These are phyloP conservation scores for Fistulifera pelliculosa DNA, from an alignment of 108 stramenopile species.

Conservation along the genomic window DNA sequence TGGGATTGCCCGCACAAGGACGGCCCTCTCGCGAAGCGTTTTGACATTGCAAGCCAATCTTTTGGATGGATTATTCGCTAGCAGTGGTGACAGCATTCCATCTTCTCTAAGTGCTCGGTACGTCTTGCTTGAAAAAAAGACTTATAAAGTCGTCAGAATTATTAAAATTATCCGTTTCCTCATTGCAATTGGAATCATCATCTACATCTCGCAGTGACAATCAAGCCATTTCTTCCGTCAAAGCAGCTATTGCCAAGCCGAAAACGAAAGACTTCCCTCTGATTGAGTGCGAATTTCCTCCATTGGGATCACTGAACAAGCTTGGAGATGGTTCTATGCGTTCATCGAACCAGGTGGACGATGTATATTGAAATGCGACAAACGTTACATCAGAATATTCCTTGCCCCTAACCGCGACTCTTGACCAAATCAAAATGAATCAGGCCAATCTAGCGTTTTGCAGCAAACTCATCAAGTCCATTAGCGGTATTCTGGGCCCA, in stretches of 20 bases:
- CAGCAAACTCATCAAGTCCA: constrained; percentile 26
- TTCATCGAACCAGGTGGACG: constrained; percentile 54
- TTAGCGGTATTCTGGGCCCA: constrained; percentile 38
- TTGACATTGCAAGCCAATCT: too few relatives aligned
- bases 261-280: constrained; percentile 30
- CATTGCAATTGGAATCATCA: background rate
- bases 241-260: constrained; percentile 42
- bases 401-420: too few relatives aligned
- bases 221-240: constrained; percentile 44
- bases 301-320: constrained; percentile 49
- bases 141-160: too few relatives aligned
- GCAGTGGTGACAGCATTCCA: too few relatives aligned
- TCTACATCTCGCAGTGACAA: constrained; percentile 14
- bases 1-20: too few relatives aligned
- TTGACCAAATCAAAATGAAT: background rate
- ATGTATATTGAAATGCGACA: constrained; percentile 15
- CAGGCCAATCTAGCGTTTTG: constrained; percentile 46
- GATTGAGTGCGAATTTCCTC: constrained; percentile 75
- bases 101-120: too few relatives aligned
- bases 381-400: too few relatives aligned
- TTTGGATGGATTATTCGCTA: too few relatives aligned
- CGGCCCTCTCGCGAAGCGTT: too few relatives aligned
- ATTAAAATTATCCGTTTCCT: background rate
- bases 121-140: too few relatives aligned
- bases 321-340: constrained; percentile 61